These are phyloP conservation scores for Stellera chamaejasme DNA, from an alignment of 345 rosid genomes.

Conservation along the genomic window DNA sequence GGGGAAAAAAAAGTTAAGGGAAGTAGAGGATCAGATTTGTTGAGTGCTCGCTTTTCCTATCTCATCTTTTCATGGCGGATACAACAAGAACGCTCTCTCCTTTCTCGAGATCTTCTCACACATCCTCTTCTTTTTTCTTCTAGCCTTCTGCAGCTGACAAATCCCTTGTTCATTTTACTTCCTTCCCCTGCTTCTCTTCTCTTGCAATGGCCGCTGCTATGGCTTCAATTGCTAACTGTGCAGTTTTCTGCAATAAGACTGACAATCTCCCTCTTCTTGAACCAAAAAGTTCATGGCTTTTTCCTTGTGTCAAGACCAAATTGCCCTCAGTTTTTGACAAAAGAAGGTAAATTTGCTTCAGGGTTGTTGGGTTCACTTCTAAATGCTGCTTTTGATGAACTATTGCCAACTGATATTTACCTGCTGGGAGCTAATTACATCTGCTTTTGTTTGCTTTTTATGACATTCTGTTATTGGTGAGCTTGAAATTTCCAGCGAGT, in stretches of 20 bases:
- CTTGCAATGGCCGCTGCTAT: slow-evolving; percentile 32
- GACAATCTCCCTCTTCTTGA: slow-evolving; percentile 18
- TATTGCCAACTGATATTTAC: not conserved
- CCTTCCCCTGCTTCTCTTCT: not conserved
- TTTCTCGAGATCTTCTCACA: not conserved
- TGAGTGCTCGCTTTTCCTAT: slow-evolving; percentile 4
- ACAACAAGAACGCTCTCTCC: slow-evolving; percentile 7
- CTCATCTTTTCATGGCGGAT: slow-evolving; percentile 9
- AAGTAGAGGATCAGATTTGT: slow-evolving; percentile 14
- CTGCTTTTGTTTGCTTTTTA: not conserved
- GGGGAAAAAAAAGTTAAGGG: not conserved
- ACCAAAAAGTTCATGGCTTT: slow-evolving; percentile 8
- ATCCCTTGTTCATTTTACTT: not conserved
- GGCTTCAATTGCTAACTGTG: slow-evolving; percentile 33
- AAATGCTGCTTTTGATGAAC: not conserved
- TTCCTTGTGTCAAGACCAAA: slow-evolving; percentile 2
- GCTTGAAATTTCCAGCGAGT: not conserved
- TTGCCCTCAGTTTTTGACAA: slow-evolving; percentile 15
- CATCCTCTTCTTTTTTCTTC: too few relatives aligned
- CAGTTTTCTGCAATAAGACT: slow-evolving; percentile 3
- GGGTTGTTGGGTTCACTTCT: not conserved
- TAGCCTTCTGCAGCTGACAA: not conserved
- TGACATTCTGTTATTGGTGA: not conserved
- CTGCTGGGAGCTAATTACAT: not conserved
- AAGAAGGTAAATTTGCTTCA: slow-evolving; percentile 22